phyloP scores from a whole-genome alignment of 345 rosid species.

The Eucalyptus tenuipes region DNA sequence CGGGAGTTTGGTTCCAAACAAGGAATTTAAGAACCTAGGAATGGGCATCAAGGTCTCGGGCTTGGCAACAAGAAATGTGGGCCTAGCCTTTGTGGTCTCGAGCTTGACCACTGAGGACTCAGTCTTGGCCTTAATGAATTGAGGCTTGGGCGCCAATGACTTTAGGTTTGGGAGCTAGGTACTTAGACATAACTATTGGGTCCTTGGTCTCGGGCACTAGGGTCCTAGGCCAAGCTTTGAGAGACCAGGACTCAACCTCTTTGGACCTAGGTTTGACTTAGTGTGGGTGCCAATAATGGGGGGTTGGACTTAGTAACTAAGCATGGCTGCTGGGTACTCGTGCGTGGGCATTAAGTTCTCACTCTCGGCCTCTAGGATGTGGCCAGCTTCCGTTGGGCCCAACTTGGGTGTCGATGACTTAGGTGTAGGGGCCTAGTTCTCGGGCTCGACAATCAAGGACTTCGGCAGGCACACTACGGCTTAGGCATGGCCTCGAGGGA shows the following conservation, averaged over 20 bases:
- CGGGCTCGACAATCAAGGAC: not conserved
- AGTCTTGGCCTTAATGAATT: not conserved
- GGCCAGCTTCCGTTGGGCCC: not conserved
- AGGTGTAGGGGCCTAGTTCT: rapidly evolving
- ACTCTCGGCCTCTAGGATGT: not conserved
- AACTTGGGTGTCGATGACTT: not conserved
- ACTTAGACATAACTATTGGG: too few species aligned
- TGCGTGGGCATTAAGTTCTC: not conserved
- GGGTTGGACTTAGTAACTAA: not conserved
- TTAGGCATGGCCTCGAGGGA: not conserved
- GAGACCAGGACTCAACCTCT: too few species aligned
- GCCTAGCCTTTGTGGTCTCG: not conserved
- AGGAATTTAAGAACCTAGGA: not conserved
- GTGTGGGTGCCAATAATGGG: too few species aligned
- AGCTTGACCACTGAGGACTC: not conserved
- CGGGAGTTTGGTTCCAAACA: not conserved
- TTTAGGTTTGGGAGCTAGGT: too few species aligned
- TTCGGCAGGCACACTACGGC: not conserved
- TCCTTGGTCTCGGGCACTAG: too few species aligned
- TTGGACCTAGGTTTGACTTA: too few species aligned
- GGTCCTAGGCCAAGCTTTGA: too few species aligned
- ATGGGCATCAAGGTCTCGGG: not conserved
- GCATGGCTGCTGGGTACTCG: not conserved
- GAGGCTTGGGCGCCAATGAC: not conserved
- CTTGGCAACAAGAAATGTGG: not conserved